Conservation (phyloP, 345 rosid genomes). For the Corchorus olitorius region DNA sequence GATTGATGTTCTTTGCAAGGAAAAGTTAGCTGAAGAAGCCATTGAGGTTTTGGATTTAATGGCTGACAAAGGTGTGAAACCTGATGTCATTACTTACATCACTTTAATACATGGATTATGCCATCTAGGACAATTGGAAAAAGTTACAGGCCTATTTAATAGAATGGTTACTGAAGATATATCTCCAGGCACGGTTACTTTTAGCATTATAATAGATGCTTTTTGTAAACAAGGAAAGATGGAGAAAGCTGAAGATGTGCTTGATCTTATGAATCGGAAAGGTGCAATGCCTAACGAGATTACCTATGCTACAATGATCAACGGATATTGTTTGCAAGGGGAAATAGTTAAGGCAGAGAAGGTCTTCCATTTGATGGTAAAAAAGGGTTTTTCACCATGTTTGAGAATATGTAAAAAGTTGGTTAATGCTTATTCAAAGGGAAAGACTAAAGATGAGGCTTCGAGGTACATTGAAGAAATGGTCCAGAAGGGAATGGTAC, state of each 20-base stretch:
- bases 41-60: neutral
- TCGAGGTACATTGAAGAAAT: too few relatives aligned
- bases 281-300: neutral
- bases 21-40: neutral
- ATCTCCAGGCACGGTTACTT: neutral
- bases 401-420: neutral
- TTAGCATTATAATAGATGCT: neutral
- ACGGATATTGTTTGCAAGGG: neutral
- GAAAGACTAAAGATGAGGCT: neutral
- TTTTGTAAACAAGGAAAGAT: neutral
- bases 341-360: neutral
- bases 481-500: neutral
- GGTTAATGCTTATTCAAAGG: neutral
- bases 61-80: neutral
- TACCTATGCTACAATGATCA: neutral
- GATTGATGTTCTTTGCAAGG: neutral
- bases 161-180: neutral
- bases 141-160: neutral
- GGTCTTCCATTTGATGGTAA: neutral
- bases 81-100: neutral
- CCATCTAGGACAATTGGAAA: neutral
- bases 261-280: neutral
- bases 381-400: neutral
- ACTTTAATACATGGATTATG: neutral
- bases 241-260: neutral